phyloP scores from a whole-genome alignment of 352 stramenopile genomes.

The Pythium myriotylum region DNA sequence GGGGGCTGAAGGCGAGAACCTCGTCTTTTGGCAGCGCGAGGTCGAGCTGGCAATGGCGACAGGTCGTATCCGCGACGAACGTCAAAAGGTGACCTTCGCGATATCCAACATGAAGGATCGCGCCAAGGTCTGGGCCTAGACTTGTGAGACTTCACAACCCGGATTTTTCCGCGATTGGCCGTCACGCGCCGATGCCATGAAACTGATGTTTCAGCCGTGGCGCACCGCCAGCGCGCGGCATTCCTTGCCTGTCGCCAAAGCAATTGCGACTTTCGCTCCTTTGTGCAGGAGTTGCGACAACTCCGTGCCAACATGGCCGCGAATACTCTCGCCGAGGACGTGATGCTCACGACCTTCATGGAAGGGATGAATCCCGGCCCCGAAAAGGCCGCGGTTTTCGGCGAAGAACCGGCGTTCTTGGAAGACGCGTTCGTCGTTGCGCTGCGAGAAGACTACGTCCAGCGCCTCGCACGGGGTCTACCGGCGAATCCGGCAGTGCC shows the following conservation, averaged over 20 bases:
- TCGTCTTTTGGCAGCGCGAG: slow-evolving; percentile 24
- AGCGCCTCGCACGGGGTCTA: no score
- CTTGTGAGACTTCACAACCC: slow-evolving; percentile 13
- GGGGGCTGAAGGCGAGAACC: slow-evolving; percentile 18
- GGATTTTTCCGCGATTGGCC: slow-evolving; percentile 18
- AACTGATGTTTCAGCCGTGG: slow-evolving; percentile 24
- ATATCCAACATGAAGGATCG: slow-evolving; percentile 23
- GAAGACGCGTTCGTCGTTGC: no score
- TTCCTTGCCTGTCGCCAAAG: slow-evolving; percentile 31
- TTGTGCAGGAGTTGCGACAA: slow-evolving; percentile 27
- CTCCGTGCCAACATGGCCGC: no score
- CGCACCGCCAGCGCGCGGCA: slow-evolving; percentile 21
- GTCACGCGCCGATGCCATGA: slow-evolving; percentile 1
- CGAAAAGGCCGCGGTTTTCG: no score
- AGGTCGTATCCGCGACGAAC: slow-evolving; percentile 15
- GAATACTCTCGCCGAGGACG: no score
- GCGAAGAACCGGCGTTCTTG: no score
- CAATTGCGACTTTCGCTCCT: slow-evolving; percentile 18
- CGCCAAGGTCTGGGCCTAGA: slow-evolving; percentile 27
- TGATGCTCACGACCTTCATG: no score
- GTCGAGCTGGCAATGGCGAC: slow-evolving; percentile 26
- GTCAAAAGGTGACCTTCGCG: slow-evolving; percentile 18
- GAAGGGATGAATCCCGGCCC: no score
- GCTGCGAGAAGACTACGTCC: no score
- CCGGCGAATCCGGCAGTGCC: no score